These are phyloP conservation scores for Alternaria burnsii DNA, from an alignment of 2,329 filamentous ascomycete genomes.

Conservation along the genomic window DNA sequence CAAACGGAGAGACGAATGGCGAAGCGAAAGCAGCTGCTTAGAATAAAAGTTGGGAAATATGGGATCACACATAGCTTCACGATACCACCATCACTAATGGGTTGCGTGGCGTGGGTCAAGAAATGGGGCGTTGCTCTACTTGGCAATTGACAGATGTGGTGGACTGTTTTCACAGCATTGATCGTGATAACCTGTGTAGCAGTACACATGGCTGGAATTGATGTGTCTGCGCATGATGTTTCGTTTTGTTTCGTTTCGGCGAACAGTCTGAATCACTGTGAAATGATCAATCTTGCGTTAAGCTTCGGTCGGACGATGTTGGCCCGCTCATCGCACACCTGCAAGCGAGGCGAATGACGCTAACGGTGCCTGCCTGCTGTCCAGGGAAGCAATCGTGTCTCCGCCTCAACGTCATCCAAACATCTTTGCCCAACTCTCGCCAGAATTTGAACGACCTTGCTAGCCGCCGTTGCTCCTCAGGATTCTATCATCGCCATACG, in stretches of 20 bases:
- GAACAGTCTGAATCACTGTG: not conserved
- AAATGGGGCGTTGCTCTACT: not conserved
- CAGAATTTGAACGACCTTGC: constrained; percentile 18
- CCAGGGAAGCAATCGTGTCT: constrained; percentile 34
- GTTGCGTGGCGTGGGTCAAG: not conserved
- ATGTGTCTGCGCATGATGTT: not conserved
- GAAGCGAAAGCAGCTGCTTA: constrained; percentile 32
- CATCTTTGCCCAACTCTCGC: constrained; percentile 35
- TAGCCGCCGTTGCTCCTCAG: constrained; percentile 7
- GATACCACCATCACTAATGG: not conserved
- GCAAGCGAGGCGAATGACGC: constrained; percentile 26
- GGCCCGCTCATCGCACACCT: constrained; percentile 10
- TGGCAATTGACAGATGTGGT: not conserved
- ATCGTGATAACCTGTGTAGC: not conserved
- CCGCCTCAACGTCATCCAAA: constrained; percentile 47
- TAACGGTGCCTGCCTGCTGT: constrained; percentile 25
- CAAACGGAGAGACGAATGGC: constrained; percentile 32
- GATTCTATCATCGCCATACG: constrained; percentile 10
- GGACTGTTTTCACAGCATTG: not conserved
- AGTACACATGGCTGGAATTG: not conserved
- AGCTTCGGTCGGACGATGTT: constrained; percentile 9
- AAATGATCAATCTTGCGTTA: not conserved
- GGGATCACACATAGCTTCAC: not conserved
- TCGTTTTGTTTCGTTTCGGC: not conserved
- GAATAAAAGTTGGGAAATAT: not conserved